Evolutionary conservation across 495 filamentous ascomycete species (phyloP).

Genomic region (Trichoderma erinaceum): DNA sequence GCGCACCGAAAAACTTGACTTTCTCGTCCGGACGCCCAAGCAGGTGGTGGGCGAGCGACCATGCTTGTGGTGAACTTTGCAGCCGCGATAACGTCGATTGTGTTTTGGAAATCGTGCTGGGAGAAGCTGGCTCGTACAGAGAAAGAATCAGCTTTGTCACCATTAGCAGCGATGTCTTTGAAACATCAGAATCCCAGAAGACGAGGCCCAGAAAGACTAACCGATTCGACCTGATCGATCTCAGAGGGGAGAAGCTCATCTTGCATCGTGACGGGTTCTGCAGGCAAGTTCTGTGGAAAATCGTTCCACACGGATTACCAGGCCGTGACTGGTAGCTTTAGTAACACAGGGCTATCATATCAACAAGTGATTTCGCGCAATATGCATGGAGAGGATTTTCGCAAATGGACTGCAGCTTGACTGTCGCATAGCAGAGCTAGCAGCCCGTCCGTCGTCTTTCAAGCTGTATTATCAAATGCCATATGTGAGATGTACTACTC

Average conservation of each 20-base stretch:
- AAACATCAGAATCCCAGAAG: neutral
- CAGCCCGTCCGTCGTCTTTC: neutral
- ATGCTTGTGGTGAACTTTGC: constrained; percentile 72
- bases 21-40: constrained; percentile 58
- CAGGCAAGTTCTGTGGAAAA: neutral
- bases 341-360: neutral
- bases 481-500: neutral
- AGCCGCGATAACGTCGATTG: constrained; percentile 71
- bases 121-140: constrained; percentile 64
- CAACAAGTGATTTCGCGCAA: neutral
- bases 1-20: constrained; percentile 86
- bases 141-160: constrained; percentile 50
- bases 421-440: neutral
- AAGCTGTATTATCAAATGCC: neutral
- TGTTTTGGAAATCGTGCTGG: constrained; percentile 56
- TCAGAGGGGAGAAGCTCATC: constrained; percentile 11
- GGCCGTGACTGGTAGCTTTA: neutral
- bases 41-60: constrained; percentile 74
- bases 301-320: neutral
- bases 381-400: neutral
- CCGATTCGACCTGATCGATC: constrained; percentile 16
- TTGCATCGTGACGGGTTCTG: neutral
- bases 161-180: constrained; percentile 5
- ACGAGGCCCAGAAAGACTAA: neutral
- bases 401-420: neutral